A percentile compares a stretch with the other conserved stretches of the same genome.
These are phyloP conservation scores for Zygotorulaspora chibaensis DNA, from an alignment of 805 yeast genomes.

Conservation along the genomic window DNA sequence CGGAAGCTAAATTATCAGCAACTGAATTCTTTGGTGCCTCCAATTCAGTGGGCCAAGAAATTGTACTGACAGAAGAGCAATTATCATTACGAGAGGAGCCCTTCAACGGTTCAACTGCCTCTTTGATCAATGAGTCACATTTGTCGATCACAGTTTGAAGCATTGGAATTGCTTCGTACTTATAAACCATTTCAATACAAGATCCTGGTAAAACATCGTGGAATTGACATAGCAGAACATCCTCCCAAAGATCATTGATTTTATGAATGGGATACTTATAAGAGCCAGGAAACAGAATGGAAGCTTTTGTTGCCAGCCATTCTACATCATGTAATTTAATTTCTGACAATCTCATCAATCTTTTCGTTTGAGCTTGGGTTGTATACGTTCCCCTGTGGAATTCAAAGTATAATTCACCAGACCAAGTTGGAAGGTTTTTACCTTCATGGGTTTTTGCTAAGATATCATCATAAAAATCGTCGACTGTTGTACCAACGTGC, in stretches of 20 bases:
- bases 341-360: slow-evolving; percentile 73
- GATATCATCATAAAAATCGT: slow-evolving; percentile 69
- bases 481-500: slow-evolving; percentile 67
- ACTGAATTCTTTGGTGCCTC: slow-evolving; percentile 37
- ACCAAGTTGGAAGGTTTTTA: slow-evolving; percentile 72
- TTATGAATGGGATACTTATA: slow-evolving; percentile 71
- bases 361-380: slow-evolving; percentile 83
- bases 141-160: slow-evolving; percentile 51
- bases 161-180: slow-evolving; percentile 81
- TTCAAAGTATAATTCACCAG: slow-evolving; percentile 90
- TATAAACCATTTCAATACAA: slow-evolving; percentile 89
- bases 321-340: slow-evolving; percentile 80
- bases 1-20: slow-evolving; percentile 1
- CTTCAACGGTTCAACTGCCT: slow-evolving; percentile 44
- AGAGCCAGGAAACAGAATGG: slow-evolving; percentile 42
- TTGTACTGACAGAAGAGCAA: slow-evolving; percentile 42
- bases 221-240: slow-evolving; percentile 84
- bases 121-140: slow-evolving; percentile 49
- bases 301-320: slow-evolving; percentile 71
- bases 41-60: slow-evolving; percentile 49
- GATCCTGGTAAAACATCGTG: slow-evolving; percentile 98
- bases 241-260: slow-evolving; percentile 77
- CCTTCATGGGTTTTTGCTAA: slow-evolving; percentile 63
- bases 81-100: slow-evolving; percentile 3
- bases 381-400: slow-evolving; percentile 97